Percentiles rank a stretch among this genome's conserved stretches.
Evolutionary conservation across 2,329 filamentous ascomycete genomes (phyloP).

Genomic region (Pseudogymnoascus sp.): DNA sequence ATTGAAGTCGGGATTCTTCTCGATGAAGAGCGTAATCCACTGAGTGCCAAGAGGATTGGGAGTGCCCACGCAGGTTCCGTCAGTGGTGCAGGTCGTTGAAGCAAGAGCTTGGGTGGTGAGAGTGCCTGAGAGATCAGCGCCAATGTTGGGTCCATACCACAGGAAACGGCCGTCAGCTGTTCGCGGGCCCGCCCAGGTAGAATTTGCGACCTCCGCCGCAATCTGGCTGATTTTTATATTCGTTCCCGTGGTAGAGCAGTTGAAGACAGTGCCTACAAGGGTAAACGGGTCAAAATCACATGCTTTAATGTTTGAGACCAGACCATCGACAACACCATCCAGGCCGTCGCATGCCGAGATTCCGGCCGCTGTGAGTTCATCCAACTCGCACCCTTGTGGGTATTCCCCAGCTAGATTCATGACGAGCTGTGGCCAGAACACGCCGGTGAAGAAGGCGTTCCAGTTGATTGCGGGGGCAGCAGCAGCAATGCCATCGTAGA

Average conservation of each 20-base stretch:
- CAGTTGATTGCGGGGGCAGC: conserved; percentile 33
- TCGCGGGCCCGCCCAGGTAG: conserved; percentile 10
- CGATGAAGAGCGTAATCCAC: conserved; percentile 14
- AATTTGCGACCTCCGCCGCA: conserved; percentile 8
- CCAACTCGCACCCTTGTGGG: conserved; percentile 14
- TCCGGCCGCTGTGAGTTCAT: conserved; percentile 13
- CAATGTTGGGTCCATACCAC: conserved; percentile 13
- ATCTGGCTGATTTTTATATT: conserved; percentile 9
- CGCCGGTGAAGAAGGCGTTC: conserved; percentile 9
- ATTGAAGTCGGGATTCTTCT: conserved; percentile 13
- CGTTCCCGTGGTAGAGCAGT: conserved; percentile 12
- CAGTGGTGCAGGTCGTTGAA: background rate
- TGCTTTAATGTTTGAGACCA: conserved; percentile 11
- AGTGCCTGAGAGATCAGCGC: background rate
- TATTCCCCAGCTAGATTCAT: conserved; percentile 14
- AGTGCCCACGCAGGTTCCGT: conserved; percentile 2
- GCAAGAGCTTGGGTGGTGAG: background rate
- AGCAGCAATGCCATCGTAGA: conserved; percentile 36
- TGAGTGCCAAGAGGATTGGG: background rate
- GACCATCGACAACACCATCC: conserved; percentile 18
- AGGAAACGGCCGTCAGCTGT: background rate
- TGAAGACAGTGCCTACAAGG: conserved; percentile 12
- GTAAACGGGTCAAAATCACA: conserved; percentile 16
- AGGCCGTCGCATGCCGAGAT: conserved; percentile 15
- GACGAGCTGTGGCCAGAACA: conserved; percentile 14